phyloP scores from a whole-genome alignment of 2,329 filamentous ascomycete species.

The Nemania sp. region DNA sequence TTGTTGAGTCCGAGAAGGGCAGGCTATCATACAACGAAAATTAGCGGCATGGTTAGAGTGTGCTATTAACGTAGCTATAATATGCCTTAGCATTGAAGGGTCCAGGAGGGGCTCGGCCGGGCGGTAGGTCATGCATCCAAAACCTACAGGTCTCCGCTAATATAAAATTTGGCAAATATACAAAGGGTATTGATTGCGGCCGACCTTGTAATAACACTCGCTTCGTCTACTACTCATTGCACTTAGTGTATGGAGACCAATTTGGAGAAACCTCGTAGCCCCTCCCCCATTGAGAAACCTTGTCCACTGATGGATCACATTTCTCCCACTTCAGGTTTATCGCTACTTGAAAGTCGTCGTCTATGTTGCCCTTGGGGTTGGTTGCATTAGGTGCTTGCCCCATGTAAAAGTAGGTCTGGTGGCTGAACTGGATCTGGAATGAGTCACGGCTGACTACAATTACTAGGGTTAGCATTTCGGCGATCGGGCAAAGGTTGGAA shows the following conservation, averaged over 20 bases:
- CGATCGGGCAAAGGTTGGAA: background rate
- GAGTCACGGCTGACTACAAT: background rate
- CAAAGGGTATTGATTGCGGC: background rate
- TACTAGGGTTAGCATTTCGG: background rate
- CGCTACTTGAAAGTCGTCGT: constrained; percentile 10
- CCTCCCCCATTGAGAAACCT: constrained; percentile 9
- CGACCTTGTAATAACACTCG: background rate
- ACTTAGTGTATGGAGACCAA: constrained; percentile 10
- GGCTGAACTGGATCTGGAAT: constrained; percentile 13
- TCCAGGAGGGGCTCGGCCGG: no score
- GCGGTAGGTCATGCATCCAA: no score
- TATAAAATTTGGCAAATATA: no score
- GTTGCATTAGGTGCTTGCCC: constrained; percentile 1
- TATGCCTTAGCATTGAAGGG: no score
- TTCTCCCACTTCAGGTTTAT: constrained; percentile 21
- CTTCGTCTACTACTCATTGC: background rate
- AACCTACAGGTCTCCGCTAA: no score
- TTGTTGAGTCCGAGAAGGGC: no score
- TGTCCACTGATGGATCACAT: constrained; percentile 13
- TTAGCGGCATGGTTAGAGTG: no score
- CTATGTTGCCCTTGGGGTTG: constrained; percentile 10
- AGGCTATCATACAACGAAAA: no score
- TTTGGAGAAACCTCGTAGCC: background rate
- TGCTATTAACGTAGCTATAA: no score
- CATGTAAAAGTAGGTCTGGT: constrained; percentile 25